Base-by-base conservation (phyloP, 2,329 filamentous ascomycete species). In the Penicillium capsulatum region DNA sequence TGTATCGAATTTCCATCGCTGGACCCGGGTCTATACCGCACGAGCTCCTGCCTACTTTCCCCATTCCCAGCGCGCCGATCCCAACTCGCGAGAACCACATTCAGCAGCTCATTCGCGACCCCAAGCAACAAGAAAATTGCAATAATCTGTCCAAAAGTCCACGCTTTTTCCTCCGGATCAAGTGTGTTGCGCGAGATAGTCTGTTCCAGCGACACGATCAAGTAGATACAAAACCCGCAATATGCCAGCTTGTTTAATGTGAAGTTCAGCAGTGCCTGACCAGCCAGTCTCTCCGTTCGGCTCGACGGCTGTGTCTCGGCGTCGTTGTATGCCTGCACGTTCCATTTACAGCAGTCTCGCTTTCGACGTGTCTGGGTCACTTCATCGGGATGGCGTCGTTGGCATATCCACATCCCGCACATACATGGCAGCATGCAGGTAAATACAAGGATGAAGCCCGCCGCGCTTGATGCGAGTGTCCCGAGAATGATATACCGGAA, bases 131-230 rank as follows among this genome's bases (percentile, higher is more conserved):
- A 29, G 24, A 45, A 48, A 20, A 50, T 50, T 3, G 47, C 47
- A 48, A 50, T 44, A 7, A 50, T 39, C 24, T 50, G 45, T 3
- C 47, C 45, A 35, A 50, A 50, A 2, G 45, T 48, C 45, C 47
- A 48, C 4, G 42, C 39, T 22, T 29, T 40, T 17, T 48, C 45
- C 28, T 48, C 20, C 0, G 45, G 40, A n/a, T 44, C 34, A 7
- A 48, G 42, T 17, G 30, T 19, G 7, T 50, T 50, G 9, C 45
- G 47, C 17, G 35, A 14, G 13, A 48, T 46, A n/a, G 42, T 46
- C 40, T 50, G 45, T n/a, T 50, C 47, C 19, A 50, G 22, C n/a
- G 47, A 46, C 10, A 48, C 47, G 15, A 50, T 50, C 39, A 50
- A 17, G 15, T 50, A 50, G 13, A 50, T 40, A 17, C 44, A 50